Base-by-base conservation (phyloP, 2,329 filamentous ascomycete species). In the Colletotrichum kahawae region DNA sequence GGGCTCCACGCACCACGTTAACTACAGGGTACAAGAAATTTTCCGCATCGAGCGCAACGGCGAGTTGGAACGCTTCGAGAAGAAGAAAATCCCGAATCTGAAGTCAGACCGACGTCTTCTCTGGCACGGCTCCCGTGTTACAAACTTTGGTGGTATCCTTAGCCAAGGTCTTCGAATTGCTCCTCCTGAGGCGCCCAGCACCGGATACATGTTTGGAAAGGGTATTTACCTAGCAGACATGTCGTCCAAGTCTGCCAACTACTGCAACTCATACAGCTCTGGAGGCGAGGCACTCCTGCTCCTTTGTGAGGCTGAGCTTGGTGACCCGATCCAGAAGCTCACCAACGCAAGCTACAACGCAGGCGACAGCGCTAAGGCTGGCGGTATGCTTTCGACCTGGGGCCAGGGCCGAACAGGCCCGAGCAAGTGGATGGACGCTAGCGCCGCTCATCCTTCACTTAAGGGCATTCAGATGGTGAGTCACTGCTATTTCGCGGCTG, bases 151-250 rank as follows among this genome's bases (percentile, higher is more conserved):
- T 80, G 95, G 95, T 80, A 98, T 98, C 74, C 90, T 98, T 56
- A 94, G 92, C 72, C 95, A 98, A 83, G 95, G 95, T 77, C 90
- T 98, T 8, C 93, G 95, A n/a, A 98, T 98, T 78, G 95, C 95
- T 8, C 95, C 95, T 0, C 93, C 93, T 0, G 93, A 97, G 82
- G 95, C 95, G 0, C 95, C 95, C 0, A 92, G 92, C 0, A 90
- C 88, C 6, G 95, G 95, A 2, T 95, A 96, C 86, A 96, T 96
- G 94, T 98, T 97, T 78, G 95, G 93, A 72, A 97, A 97, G 83
- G 95, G 95, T 59, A 94, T 98, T 62, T 98, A 98, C 81, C 90
- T 98, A 3, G 95, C 95, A 4, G 95, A 97, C 80, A 95, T 95
- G 89, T 93, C 92, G 0, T 93, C 91, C 81, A 98, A 97, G 84